These are phyloP conservation scores for Hypholoma sublateritium DNA, from an alignment of 768 basidiomycete genomes.

Conservation along the genomic window DNA sequence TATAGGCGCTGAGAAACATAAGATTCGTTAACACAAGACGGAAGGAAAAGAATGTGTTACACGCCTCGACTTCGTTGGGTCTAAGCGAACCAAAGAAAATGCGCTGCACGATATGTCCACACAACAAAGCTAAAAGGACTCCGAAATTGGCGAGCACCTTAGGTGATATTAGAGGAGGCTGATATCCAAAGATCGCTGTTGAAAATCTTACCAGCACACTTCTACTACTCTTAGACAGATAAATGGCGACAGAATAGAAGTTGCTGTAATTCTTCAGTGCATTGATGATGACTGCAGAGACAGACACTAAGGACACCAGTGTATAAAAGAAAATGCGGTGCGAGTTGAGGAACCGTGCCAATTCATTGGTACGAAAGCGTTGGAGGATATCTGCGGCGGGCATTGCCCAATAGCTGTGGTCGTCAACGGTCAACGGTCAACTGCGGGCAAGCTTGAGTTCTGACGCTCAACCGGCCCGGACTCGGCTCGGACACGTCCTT, in stretches of 20 bases:
- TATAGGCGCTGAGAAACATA: conserved; percentile 74
- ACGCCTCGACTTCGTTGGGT: conserved; percentile 88
- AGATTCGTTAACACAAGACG: neutral
- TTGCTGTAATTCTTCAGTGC: conserved; percentile 83
- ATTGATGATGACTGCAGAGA: conserved; percentile 72
- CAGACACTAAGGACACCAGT: conserved; percentile 62
- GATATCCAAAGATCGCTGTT: neutral
- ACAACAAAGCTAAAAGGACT: conserved; percentile 71
- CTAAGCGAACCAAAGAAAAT: conserved; percentile 91
- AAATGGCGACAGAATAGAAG: conserved; percentile 93
- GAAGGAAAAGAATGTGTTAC: neutral
- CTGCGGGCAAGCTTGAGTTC: neutral
- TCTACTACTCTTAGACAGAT: conserved; percentile 90
- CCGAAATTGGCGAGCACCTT: conserved; percentile 93
- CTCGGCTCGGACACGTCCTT: no score
- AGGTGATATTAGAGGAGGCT: neutral
- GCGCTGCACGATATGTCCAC: conserved; percentile 76
- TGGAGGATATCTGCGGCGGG: conserved; percentile 46
- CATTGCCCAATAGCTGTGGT: conserved; percentile 31
- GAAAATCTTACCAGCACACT: conserved; percentile 73
- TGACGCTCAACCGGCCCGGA: no score
- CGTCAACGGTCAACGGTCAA: neutral
- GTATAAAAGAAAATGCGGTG: conserved; percentile 73
- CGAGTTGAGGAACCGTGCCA: conserved; percentile 51
- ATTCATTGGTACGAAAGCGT: conserved; percentile 49